Conservation (phyloP, 148 eudicot genomes). For the Rhododendron mucronatum region DNA sequence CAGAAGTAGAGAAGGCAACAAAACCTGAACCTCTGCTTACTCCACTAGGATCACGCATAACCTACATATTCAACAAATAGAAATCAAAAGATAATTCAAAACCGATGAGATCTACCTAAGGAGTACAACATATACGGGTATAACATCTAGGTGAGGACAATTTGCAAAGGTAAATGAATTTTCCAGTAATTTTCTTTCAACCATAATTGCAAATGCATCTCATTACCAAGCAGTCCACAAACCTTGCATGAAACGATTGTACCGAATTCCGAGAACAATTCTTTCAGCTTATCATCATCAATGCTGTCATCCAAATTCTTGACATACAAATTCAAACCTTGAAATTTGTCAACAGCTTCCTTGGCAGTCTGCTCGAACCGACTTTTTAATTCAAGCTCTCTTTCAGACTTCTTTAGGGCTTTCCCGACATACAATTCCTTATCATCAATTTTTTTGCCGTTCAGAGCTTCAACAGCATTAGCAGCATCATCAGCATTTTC, state of each 20-base stretch:
- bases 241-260: conserved; percentile 81
- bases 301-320: conserved; percentile 70
- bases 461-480: conserved; percentile 63
- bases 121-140: background rate
- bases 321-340: conserved; percentile 53
- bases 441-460: conserved; percentile 53
- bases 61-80: conserved; percentile 27
- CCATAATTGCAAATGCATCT: background rate
- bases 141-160: background rate
- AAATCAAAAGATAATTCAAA: background rate
- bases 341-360: conserved; percentile 60
- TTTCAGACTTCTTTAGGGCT: conserved; percentile 64
- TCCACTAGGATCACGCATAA: conserved; percentile 83
- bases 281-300: conserved; percentile 85
- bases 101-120: background rate
- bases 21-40: conserved; percentile 76
- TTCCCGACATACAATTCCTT: conserved; percentile 66
- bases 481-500: conserved; percentile 72
- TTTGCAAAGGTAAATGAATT: background rate
- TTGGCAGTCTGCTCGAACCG: conserved; percentile 56
- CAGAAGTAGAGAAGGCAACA: conserved; percentile 71
- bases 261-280: conserved; percentile 66
- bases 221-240: background rate
- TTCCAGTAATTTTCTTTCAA: background rate
- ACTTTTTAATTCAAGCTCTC: conserved; percentile 49